Evolutionary conservation across 2,329 filamentous ascomycete species (phyloP).

Genomic region (Neonectria magnoliae): DNA sequence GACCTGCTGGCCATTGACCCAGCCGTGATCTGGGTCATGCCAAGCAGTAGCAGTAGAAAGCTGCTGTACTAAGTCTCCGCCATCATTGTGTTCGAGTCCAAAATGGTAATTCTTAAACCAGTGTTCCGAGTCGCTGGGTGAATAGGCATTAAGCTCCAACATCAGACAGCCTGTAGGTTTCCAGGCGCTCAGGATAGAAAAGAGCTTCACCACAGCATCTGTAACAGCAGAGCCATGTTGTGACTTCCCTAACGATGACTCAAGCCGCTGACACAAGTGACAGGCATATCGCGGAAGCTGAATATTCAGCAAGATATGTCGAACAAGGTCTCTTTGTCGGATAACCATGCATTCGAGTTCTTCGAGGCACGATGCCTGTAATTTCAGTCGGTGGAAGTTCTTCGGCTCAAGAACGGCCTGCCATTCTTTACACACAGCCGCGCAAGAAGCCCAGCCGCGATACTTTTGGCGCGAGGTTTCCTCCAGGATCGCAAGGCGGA

Average conservation of each 20-base stretch:
- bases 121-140: conserved; percentile 29
- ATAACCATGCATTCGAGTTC: conserved; percentile 11
- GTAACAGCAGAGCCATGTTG: not conserved
- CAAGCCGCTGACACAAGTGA: conserved; percentile 18
- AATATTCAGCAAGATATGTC: conserved; percentile 25
- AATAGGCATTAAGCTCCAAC: conserved; percentile 23
- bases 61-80: conserved; percentile 8
- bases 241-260: conserved; percentile 10
- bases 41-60: conserved; percentile 5
- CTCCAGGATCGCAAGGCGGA: conserved; percentile 15
- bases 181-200: conserved; percentile 31
- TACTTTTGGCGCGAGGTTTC: conserved; percentile 7
- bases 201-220: not conserved
- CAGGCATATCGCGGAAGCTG: conserved; percentile 29
- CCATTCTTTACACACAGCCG: conserved; percentile 26
- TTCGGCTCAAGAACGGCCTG: conserved; percentile 14
- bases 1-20: conserved; percentile 24
- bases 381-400: conserved; percentile 21
- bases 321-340: conserved; percentile 19
- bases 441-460: conserved; percentile 4
- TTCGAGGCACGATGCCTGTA: conserved; percentile 22
- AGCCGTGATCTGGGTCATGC: conserved; percentile 29
- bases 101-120: conserved; percentile 23
- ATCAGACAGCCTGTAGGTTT: conserved; percentile 23
- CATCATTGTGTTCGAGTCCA: conserved; percentile 7